Evolutionary conservation across 1,139 yeast species (phyloP).

Genomic region (Lodderomyces theae): DNA sequence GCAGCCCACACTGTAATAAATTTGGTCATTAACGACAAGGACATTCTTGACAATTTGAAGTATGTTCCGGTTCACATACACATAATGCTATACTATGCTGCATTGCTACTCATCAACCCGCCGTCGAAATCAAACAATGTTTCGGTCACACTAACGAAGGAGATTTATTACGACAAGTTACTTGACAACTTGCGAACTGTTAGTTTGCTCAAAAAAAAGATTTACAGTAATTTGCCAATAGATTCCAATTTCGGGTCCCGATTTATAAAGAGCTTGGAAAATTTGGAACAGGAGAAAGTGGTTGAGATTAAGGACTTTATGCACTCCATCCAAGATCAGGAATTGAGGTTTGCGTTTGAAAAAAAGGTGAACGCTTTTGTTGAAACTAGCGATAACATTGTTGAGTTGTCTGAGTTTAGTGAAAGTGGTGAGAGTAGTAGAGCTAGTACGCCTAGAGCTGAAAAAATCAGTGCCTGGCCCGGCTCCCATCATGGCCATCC

Average conservation of each 20-base stretch:
- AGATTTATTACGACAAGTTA: conserved; percentile 21
- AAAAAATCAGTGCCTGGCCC: conserved; percentile 62
- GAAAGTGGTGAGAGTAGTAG: conserved; percentile 21
- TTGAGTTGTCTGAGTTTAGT: conserved; percentile 19
- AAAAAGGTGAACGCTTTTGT: conserved; percentile 8
- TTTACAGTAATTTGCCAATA: conserved; percentile 48
- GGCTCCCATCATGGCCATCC: conserved; percentile 69
- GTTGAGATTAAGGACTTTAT: conserved; percentile 15
- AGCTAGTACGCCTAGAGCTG: conserved; percentile 35
- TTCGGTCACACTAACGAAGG: conserved; percentile 17
- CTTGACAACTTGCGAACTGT: conserved; percentile 33
- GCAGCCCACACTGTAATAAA: conserved; percentile 66
- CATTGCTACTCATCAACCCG: conserved; percentile 53
- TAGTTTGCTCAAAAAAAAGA: conserved; percentile 39
- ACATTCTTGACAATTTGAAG: conserved; percentile 53
- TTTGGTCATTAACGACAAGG: conserved; percentile 57
- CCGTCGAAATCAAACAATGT: conserved; percentile 29
- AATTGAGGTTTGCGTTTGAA: conserved; percentile 9
- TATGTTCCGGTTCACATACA: conserved; percentile 73
- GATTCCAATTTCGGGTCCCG: conserved; percentile 54
- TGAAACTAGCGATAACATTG: conserved; percentile 16
- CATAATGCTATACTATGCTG: conserved; percentile 69
- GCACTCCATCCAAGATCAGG: conserved; percentile 6
- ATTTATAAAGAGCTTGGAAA: conserved; percentile 44
- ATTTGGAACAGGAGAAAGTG: conserved; percentile 40